These are phyloP conservation scores for Pythium brachiatum DNA, from an alignment of 352 stramenopile genomes.

Conservation along the genomic window DNA sequence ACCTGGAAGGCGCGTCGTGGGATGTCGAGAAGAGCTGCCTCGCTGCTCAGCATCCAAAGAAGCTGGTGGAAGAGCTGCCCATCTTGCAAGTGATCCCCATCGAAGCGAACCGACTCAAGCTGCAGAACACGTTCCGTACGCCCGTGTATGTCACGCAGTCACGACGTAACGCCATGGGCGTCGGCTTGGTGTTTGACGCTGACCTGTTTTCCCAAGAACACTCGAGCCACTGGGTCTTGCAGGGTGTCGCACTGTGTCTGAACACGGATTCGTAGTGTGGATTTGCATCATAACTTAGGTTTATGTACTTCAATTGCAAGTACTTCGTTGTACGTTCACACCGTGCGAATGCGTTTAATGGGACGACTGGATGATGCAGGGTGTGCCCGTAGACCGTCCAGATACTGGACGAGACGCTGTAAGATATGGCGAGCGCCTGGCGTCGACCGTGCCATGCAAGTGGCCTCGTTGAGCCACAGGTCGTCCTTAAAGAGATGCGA, in stretches of 20 bases:
- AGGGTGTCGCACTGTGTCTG: slow-evolving; percentile 91
- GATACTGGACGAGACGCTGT: neutral
- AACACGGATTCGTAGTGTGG: slow-evolving; percentile 86
- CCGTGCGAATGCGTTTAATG: neutral
- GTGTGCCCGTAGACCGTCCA: neutral
- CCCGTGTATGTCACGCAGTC: slow-evolving; percentile 96
- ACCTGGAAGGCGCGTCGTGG: slow-evolving; percentile 94
- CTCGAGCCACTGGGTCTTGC: slow-evolving; percentile 92
- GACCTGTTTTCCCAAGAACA: slow-evolving; percentile 92
- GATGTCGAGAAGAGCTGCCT: slow-evolving; percentile 78
- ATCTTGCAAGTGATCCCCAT: slow-evolving; percentile 96
- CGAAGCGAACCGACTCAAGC: slow-evolving; percentile 93
- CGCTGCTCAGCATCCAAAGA: slow-evolving; percentile 89
- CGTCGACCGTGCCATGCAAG: neutral
- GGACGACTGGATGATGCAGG: neutral
- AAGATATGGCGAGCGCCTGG: slow-evolving; percentile 4
- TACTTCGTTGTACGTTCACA: neutral
- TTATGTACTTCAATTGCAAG: slow-evolving; percentile 2
- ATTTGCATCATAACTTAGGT: slow-evolving; percentile 1
- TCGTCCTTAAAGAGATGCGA: neutral
- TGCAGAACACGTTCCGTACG: slow-evolving; percentile 94
- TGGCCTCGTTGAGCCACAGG: neutral
- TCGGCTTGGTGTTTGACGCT: slow-evolving; percentile 94
- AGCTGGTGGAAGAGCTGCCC: slow-evolving; percentile 93
- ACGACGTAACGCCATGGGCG: slow-evolving; percentile 93